phyloP scores from a whole-genome alignment of 768 basidiomycete genomes.

The Trametes elegans region DNA sequence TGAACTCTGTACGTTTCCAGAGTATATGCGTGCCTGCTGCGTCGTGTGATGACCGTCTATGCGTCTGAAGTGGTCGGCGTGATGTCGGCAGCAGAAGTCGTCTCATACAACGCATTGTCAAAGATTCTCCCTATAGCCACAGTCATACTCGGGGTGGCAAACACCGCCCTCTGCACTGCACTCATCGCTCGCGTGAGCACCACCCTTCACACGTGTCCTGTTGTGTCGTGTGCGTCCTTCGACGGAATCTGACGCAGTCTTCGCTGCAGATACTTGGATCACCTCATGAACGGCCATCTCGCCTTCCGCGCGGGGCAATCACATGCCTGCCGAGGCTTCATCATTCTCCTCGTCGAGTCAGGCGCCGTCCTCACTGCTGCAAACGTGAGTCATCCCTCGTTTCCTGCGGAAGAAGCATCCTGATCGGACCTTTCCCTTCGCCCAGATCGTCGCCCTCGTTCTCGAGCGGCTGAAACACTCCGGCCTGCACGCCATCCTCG shows the following conservation, averaged over 20 bases:
- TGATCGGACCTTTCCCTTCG: neutral
- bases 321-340: neutral
- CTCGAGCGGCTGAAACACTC: slow-evolving; percentile 2
- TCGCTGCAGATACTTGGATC: slow-evolving; percentile 9
- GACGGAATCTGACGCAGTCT: neutral
- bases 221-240: too few species aligned
- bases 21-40: neutral
- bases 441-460: neutral
- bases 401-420: neutral
- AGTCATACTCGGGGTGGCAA: slow-evolving; percentile 1
- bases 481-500: slow-evolving; percentile 6
- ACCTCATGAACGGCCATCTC: neutral
- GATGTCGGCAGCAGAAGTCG: neutral
- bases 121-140: slow-evolving; percentile 7
- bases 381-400: neutral
- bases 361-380: slow-evolving; percentile 4
- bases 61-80: slow-evolving; percentile 3
- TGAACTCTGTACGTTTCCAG: neutral
- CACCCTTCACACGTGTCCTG: too few species aligned
- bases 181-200: slow-evolving; percentile 8
- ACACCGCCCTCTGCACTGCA: slow-evolving; percentile 2
- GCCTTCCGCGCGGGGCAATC: neutral
- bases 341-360: slow-evolving; percentile 7
- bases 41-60: neutral
- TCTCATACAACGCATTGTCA: neutral